Base-by-base conservation (phyloP, 1,139 yeast genomes). In the Ashbya aceris region DNA sequence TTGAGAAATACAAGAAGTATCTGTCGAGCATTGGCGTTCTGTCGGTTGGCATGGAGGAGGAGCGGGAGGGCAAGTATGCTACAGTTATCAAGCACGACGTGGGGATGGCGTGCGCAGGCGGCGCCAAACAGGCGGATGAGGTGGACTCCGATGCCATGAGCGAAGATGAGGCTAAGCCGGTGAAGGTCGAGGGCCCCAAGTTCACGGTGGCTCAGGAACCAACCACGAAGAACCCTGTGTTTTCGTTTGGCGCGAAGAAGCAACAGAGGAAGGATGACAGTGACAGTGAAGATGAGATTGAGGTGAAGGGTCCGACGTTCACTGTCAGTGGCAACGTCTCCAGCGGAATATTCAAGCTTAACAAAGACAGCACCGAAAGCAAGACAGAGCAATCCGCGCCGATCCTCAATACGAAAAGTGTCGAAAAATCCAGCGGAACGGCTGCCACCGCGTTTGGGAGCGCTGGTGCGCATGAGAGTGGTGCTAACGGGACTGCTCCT, bases 271-370 rank as follows among this genome's bases (percentile, higher is more conserved):
- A 65, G 40, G 67, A 65, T 43, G 77, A 69, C 38, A 65, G 72
- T 11, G 76, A 74, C 33, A 70, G 76, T 8, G 78, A 76, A 27
- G 71, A 74, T 40, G 82, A 77, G 40, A 60, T 76, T 12, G 73
- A 60, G 45, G 53, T 78, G 20, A 73, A 78, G 50, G 89, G 87
- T 3, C 89, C 89, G 14, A 63, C 73, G 10, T 82, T 82, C 54
- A 69, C 71, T 4, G 72, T 79, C 49, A 60, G 66, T 42, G 74
- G 74, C 44, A 61, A 67, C 7, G 68, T 73, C 12, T 66, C 69
- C 44, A 76, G 65, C 41, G 67, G 65, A 46, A 73, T 73, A 1
- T 77, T 77, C 58, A 76, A 74, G 47, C 57, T 76, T 33, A 44
- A 29, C 31, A 29, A n/a, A 29, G 31, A 29, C 13, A 11, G 13